These are phyloP conservation scores for Mucor velutinosus DNA, from an alignment of 371 early-diverging fungal species.

Conservation along the genomic window DNA sequence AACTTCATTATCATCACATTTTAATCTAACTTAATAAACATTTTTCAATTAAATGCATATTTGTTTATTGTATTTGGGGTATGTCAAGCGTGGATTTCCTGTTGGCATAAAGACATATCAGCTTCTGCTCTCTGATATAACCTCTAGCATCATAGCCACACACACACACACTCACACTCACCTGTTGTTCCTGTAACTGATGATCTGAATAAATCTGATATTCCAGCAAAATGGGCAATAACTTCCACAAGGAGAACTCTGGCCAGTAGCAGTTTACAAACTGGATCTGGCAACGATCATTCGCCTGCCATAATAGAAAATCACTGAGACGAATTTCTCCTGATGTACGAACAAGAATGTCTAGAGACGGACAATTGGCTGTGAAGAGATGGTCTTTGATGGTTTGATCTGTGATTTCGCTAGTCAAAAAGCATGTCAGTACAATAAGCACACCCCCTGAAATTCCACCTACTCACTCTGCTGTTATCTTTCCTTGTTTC, in stretches of 20 bases:
- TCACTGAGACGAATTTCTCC: slow-evolving; percentile 97
- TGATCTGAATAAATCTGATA: slow-evolving; percentile 70
- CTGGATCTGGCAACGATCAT: slow-evolving; percentile 74
- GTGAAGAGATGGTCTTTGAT: slow-evolving; percentile 74
- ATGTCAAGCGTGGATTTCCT: neutral
- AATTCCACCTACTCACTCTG: slow-evolving; percentile 38
- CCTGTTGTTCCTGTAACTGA: slow-evolving; percentile 14
- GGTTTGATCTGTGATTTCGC: slow-evolving; percentile 66
- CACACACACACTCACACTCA: neutral
- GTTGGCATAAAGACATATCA: neutral
- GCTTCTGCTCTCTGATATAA: too few species aligned
- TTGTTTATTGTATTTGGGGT: neutral
- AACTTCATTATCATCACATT: neutral
- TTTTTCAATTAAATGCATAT: neutral
- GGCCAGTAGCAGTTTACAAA: slow-evolving; percentile 94
- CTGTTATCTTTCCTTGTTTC: slow-evolving; percentile 52
- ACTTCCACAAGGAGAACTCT: slow-evolving; percentile 87
- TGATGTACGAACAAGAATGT: slow-evolving; percentile 96
- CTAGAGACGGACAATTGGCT: slow-evolving; percentile 75
- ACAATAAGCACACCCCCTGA: neutral
- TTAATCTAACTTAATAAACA: neutral
- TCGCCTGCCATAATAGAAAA: slow-evolving; percentile 95
- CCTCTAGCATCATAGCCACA: too few species aligned
- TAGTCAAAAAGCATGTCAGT: slow-evolving; percentile 10
- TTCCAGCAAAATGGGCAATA: slow-evolving; percentile 79